A percentile compares a stretch with the other conserved stretches of the same genome.
Evolutionary conservation across 495 filamentous ascomycete genomes (phyloP).

Genomic region (Cercophora scortea): DNA sequence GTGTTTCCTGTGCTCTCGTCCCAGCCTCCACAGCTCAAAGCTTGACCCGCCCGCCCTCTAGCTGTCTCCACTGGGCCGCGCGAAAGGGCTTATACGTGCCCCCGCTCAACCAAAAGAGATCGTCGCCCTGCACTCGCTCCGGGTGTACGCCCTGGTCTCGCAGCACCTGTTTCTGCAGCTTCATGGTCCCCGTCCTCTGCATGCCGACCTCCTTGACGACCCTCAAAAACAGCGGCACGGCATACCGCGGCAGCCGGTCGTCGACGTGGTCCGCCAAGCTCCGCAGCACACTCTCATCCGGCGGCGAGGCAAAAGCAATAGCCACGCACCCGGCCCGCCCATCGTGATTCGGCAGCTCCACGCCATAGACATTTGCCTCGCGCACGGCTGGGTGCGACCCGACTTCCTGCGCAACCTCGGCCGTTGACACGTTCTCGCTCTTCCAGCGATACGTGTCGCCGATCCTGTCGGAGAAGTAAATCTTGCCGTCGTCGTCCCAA

Average conservation of each 20-base stretch:
- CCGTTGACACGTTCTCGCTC: conserved; percentile 82
- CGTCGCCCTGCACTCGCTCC: conserved; percentile 44
- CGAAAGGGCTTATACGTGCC: conserved; percentile 63
- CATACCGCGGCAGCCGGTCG: conserved; percentile 57
- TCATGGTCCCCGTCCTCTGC: conserved; percentile 74
- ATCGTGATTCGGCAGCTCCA: conserved; percentile 75
- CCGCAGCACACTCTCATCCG: conserved; percentile 32
- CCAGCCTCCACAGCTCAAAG: no score
- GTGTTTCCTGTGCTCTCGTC: no score
- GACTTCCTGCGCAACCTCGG: conserved; percentile 68
- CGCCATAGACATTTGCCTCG: conserved; percentile 87
- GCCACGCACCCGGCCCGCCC: conserved; percentile 80
- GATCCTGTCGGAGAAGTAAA: conserved; percentile 82
- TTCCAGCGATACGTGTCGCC: conserved; percentile 98
- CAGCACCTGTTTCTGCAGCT: conserved; percentile 72
- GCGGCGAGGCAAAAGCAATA: conserved; percentile 41
- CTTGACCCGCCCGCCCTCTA: conserved; percentile 61
- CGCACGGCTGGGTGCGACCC: conserved; percentile 57
- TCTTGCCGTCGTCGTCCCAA: conserved; percentile 60
- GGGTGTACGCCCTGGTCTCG: conserved; percentile 65
- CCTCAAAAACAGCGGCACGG: conserved; percentile 71
- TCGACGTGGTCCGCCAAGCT: conserved; percentile 52
- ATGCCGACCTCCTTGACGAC: conserved; percentile 45
- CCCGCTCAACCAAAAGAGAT: conserved; percentile 56
- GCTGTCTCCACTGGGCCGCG: conserved; percentile 55